Evolutionary conservation across 2,329 filamentous ascomycete genomes (phyloP).

Genomic region (Cladosporium sp.): DNA sequence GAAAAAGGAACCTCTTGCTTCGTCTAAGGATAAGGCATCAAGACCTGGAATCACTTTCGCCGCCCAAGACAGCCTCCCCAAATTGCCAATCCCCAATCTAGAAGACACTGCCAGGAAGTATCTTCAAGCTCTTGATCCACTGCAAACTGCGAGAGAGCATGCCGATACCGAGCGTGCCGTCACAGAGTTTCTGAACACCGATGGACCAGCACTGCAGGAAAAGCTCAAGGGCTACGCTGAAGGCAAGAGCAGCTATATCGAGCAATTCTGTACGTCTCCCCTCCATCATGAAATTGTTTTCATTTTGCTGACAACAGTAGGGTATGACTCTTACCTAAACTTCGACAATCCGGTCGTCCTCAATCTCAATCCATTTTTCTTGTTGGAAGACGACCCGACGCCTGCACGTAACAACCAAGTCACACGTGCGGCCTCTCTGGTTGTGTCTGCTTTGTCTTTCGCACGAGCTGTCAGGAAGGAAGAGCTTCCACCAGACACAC

Average conservation of each 20-base stretch:
- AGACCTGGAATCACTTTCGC: conserved; percentile 81
- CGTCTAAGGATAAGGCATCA: conserved; percentile 50
- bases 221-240: conserved; percentile 85
- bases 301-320: conserved; percentile 42
- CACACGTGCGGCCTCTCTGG: conserved; percentile 85
- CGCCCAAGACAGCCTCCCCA: conserved; percentile 80
- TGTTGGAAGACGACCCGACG: conserved; percentile 94
- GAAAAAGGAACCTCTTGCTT: conserved; percentile 45
- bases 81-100: conserved; percentile 87
- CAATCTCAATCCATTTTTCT: conserved; percentile 96
- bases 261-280: conserved; percentile 87
- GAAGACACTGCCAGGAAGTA: conserved; percentile 76
- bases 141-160: conserved; percentile 78
- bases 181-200: conserved; percentile 72
- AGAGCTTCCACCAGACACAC: conserved; percentile 82
- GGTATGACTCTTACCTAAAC: conserved; percentile 98
- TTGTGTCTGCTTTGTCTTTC: conserved; percentile 85
- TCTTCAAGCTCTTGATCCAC: conserved; percentile 69
- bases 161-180: conserved; percentile 76
- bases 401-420: conserved; percentile 95
- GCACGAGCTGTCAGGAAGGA: conserved; percentile 89
- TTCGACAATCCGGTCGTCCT: conserved; percentile 96
- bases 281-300: too few species aligned
- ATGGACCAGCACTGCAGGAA: conserved; percentile 82
- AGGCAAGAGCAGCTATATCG: conserved; percentile 92